A percentile compares a stretch with the other conserved stretches of the same genome.
phyloP scores from a whole-genome alignment of 345 rosid species.

The Hypericum perforatum region DNA sequence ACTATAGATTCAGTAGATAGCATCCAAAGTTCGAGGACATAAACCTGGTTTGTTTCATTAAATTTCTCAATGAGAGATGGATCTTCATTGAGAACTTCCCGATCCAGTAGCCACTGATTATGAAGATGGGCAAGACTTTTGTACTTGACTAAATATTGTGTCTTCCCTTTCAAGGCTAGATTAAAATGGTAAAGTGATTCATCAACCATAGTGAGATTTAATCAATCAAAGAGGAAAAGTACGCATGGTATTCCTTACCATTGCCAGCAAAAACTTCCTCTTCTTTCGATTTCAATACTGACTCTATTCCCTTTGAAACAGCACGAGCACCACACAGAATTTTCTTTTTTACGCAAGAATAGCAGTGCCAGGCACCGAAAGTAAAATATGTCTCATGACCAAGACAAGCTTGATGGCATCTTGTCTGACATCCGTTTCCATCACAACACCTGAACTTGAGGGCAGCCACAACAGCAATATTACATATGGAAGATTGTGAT shows the following conservation, averaged over 20 bases:
- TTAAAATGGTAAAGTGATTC: background rate
- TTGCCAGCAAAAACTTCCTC: constrained; percentile 17
- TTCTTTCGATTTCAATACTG: constrained; percentile 41
- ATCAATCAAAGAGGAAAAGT: background rate
- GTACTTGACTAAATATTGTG: constrained; percentile 40
- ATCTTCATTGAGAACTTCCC: constrained; percentile 27
- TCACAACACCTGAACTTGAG: constrained; percentile 36
- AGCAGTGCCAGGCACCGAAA: constrained; percentile 44
- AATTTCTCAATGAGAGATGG: constrained; percentile 32
- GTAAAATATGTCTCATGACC: constrained; percentile 31
- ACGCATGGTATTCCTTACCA: constrained; percentile 22
- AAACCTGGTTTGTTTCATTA: constrained; percentile 34
- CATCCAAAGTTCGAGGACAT: too few species aligned
- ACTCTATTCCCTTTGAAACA: constrained; percentile 41
- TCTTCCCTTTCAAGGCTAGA: constrained; percentile 24
- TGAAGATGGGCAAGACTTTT: constrained; percentile 54
- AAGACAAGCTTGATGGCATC: constrained; percentile 41
- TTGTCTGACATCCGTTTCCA: constrained; percentile 39
- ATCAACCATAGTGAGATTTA: background rate
- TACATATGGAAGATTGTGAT: background rate
- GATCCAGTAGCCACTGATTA: constrained; percentile 43
- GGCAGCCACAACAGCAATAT: background rate
- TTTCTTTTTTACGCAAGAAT: constrained; percentile 34
- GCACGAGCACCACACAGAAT: constrained; percentile 30
- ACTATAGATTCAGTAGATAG: too few species aligned